Percentiles rank a stretch among this genome's conserved stretches.
Conservation (phyloP, 768 basidiomycete species). For the Boletus patriciae region DNA sequence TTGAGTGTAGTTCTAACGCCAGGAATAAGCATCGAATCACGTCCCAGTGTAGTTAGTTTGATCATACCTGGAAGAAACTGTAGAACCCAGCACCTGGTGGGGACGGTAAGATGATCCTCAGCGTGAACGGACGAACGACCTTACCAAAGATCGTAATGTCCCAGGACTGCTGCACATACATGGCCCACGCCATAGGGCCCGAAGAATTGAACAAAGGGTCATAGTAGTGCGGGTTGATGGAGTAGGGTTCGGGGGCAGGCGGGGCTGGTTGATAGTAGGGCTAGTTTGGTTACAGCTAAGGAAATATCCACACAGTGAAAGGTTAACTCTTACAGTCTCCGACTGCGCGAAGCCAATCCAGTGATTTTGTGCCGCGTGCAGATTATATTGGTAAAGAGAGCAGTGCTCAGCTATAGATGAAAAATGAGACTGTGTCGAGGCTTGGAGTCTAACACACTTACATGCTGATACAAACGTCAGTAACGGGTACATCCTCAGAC, state of each 20-base stretch:
- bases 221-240: slow-evolving; percentile 30
- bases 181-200: slow-evolving; percentile 41
- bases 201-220: slow-evolving; percentile 42
- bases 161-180: slow-evolving; percentile 42
- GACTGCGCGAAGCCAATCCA: slow-evolving; percentile 55
- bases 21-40: slow-evolving; percentile 1
- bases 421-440: neutral
- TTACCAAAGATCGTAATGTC: slow-evolving; percentile 47
- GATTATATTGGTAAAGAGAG: slow-evolving; percentile 49
- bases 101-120: neutral
- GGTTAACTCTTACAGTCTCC: slow-evolving; percentile 40
- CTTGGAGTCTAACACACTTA: slow-evolving; percentile 11
- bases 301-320: neutral
- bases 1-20: slow-evolving; percentile 40
- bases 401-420: slow-evolving; percentile 42
- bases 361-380: slow-evolving; percentile 46
- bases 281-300: slow-evolving; percentile 25
- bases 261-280: slow-evolving; percentile 54
- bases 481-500: neutral
- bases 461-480: slow-evolving; percentile 25
- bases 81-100: slow-evolving; percentile 47
- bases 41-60: no score
- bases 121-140: neutral
- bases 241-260: slow-evolving; percentile 43
- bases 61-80: slow-evolving; percentile 49